Evolutionary conservation across 495 filamentous ascomycete genomes (phyloP).

Genomic region (Geopyxis carbonaria): DNA sequence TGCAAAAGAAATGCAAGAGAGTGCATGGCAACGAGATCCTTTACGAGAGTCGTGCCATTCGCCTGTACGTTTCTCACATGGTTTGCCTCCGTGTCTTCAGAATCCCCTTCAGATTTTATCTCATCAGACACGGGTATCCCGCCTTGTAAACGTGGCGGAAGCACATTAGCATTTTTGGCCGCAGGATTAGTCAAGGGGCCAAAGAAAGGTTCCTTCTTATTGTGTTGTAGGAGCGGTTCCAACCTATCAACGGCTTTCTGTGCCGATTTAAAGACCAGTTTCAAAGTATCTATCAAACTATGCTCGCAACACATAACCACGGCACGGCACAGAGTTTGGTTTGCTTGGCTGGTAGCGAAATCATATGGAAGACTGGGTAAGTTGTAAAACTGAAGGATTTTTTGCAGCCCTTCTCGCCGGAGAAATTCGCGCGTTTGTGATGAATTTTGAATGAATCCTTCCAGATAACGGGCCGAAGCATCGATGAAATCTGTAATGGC

Average conservation of each 20-base stretch:
- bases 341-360: conserved; percentile 49
- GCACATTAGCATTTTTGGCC: conserved; percentile 12
- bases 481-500: conserved; percentile 52
- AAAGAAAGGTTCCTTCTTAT: conserved; percentile 44
- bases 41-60: conserved; percentile 56
- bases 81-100: conserved; percentile 16
- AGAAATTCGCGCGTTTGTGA: conserved; percentile 59
- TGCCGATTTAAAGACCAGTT: conserved; percentile 56
- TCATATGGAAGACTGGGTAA: conserved; percentile 60
- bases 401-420: conserved; percentile 60
- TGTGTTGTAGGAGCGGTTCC: conserved; percentile 41
- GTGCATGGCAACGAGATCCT: conserved; percentile 58
- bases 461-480: conserved; percentile 57
- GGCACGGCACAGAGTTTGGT: conserved; percentile 50
- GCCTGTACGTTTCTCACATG: conserved; percentile 29
- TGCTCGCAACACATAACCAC: conserved; percentile 65
- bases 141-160: conserved; percentile 12
- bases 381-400: conserved; percentile 66
- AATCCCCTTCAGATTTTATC: conserved; percentile 17
- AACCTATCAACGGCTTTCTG: conserved; percentile 52
- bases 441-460: conserved; percentile 59
- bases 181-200: conserved; percentile 35
- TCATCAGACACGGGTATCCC: conserved; percentile 12
- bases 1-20: conserved; percentile 54
- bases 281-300: conserved; percentile 64